phyloP scores from a whole-genome alignment of 2,329 filamentous ascomycete species.

The Calonectria montana region DNA sequence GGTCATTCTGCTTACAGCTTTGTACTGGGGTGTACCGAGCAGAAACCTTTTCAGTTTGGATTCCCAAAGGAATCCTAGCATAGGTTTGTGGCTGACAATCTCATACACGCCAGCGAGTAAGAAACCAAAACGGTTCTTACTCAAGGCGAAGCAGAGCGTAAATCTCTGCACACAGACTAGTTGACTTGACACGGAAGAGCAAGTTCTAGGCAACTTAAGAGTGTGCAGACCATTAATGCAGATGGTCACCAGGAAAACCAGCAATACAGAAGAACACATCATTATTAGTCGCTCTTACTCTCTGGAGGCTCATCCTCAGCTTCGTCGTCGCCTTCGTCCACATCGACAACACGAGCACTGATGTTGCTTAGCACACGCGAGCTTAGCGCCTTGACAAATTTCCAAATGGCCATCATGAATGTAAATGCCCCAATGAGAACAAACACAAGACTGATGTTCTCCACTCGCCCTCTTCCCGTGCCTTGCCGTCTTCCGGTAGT shows the following conservation, averaged over 20 bases:
- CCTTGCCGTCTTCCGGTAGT: slow-evolving; percentile 64
- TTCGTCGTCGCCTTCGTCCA: slow-evolving; percentile 70
- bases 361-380: slow-evolving; percentile 79
- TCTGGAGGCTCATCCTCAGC: slow-evolving; percentile 41
- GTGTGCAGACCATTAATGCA: slow-evolving; percentile 73
- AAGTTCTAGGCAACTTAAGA: slow-evolving; percentile 94
- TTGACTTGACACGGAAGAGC: slow-evolving; percentile 85
- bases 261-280: slow-evolving; percentile 8
- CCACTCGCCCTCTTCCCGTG: slow-evolving; percentile 80
- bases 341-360: slow-evolving; percentile 84
- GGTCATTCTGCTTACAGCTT: slow-evolving; percentile 41
- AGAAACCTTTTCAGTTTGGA: slow-evolving; percentile 47
- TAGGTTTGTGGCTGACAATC: slow-evolving; percentile 44
- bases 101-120: slow-evolving; percentile 44
- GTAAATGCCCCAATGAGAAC: slow-evolving; percentile 84
- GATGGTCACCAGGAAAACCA: slow-evolving; percentile 2
- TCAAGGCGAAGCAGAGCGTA: slow-evolving; percentile 59
- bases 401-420: slow-evolving; percentile 87
- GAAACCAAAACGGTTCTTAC: slow-evolving; percentile 63
- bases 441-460: slow-evolving; percentile 82
- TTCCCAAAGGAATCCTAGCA: slow-evolving; percentile 44
- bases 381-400: slow-evolving; percentile 80
- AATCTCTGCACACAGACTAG: slow-evolving; percentile 97
- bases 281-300: slow-evolving; percentile 47
- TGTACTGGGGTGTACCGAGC: slow-evolving; percentile 49